phyloP scores from a whole-genome alignment of 148 eudicot genomes.

The Rhododendron simsii region DNA sequence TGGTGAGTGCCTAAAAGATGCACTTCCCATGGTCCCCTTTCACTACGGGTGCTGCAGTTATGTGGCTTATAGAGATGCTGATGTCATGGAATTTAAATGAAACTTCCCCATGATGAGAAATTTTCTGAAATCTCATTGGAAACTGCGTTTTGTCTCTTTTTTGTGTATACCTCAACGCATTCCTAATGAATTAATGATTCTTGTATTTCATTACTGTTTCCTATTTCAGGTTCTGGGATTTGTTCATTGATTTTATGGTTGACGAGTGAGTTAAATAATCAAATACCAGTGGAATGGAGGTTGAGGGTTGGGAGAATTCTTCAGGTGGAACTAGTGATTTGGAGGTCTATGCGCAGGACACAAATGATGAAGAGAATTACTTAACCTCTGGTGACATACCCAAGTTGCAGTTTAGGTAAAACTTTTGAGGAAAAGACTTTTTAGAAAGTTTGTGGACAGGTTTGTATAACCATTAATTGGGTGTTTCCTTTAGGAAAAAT shows the following conservation, averaged over 20 bases:
- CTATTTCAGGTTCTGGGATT: background rate
- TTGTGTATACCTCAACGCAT: background rate
- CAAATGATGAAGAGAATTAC: slow-evolving; percentile 46
- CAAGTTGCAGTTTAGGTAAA: slow-evolving; percentile 64
- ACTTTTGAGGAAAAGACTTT: background rate
- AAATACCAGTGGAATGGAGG: slow-evolving; percentile 23
- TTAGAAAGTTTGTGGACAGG: background rate
- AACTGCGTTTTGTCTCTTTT: background rate
- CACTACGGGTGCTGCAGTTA: background rate
- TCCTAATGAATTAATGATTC: background rate
- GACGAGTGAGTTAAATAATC: background rate
- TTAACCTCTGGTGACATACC: slow-evolving; percentile 31
- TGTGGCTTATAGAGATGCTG: background rate
- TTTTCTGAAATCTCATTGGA: background rate
- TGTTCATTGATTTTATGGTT: background rate
- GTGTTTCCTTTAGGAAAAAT: slow-evolving; percentile 36
- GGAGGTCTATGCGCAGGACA: slow-evolving; percentile 42
- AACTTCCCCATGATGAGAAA: background rate
- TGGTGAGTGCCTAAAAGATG: background rate
- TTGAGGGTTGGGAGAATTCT: slow-evolving; percentile 32
- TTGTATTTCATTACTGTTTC: background rate
- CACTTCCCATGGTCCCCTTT: background rate
- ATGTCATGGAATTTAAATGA: background rate
- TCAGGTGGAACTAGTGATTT: slow-evolving; percentile 39
- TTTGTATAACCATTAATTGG: background rate